Conservation (phyloP, 2,329 filamentous ascomycete genomes). For the Madurella mycetomatis region DNA sequence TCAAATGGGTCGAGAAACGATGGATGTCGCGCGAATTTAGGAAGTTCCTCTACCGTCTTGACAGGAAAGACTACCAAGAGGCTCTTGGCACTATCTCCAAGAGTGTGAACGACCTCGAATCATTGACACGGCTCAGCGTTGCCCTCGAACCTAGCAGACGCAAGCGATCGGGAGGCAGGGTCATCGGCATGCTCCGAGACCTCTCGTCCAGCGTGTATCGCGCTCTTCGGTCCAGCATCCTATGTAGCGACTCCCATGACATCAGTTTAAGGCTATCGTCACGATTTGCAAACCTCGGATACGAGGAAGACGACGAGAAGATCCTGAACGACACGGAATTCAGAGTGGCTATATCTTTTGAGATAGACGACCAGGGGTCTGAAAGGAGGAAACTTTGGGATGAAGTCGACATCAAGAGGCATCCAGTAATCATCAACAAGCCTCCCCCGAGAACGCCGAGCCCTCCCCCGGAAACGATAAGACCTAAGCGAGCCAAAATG, state of each 20-base stretch:
- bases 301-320: no score
- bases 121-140: conserved; percentile 1
- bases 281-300: no score
- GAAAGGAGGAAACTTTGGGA: neutral
- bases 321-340: neutral
- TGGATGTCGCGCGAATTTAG: neutral
- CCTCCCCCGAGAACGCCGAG: no score
- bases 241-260: no score
- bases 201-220: neutral
- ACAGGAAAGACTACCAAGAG: conserved; percentile 4
- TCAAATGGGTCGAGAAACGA: no score
- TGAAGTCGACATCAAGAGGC: no score
- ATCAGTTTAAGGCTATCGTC: no score
- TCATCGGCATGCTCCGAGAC: neutral
- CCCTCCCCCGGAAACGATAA: no score
- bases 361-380: neutral
- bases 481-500: no score
- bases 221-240: neutral
- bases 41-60: conserved; percentile 2
- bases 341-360: neutral
- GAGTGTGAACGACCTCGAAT: conserved; percentile 4
- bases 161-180: neutral
- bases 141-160: neutral
- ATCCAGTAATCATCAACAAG: no score
- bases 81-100: conserved; percentile 1